Evolutionary conservation across 352 stramenopile species (phyloP), one percentile per base, ranked within the genome.

Genomic region (Globisporangium viniferum): DNA sequence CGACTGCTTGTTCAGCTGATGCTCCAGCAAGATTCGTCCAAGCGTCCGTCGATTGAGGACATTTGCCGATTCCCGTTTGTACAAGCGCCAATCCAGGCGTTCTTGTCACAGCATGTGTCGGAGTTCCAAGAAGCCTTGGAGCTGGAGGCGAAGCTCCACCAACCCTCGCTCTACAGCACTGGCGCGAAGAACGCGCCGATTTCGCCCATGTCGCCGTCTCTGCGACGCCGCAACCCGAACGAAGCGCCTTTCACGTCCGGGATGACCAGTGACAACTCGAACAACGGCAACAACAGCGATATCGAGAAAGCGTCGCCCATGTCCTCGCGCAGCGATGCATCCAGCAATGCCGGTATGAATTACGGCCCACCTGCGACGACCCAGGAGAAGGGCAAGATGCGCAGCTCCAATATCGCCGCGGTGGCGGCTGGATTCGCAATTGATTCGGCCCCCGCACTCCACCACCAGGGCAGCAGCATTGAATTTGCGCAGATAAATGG

Each of bases 51-150:
- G 12, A 95, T 96, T 66, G 88, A 96, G 82, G 88, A 96, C 62
- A 96, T 96, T 68, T 96, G 86, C 55, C 86, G 87, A 39, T 96
- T 96, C 65, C 87, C 85, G 41, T 94, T 94, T 62, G 88, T 96
- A 3, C 88, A 96, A 68, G 76, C 76, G 2, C 88, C 88, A 1
- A 94, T 96, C 51, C 87, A 96, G 62, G 81, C 84, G 4, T 96
- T 96, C 68, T 60, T 96, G 33, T 92, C 84, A 1, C 83, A 96
- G 64, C 88, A 96, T 69, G 88, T 93, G 27, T 82, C 82, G 1
- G 88, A 96, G 67, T 94, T 96, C 63, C 86, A 96, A 61, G 85
- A 94, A 59, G 88, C 88, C 2, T 70, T 96, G 24, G 87, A 96
- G 61, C 79, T 93, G 2, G 88, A 96, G 64, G 88, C 88, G n/a